These are phyloP conservation scores for Rosa chinensis DNA, from an alignment of 306 rosid genomes.

Conservation along the genomic window DNA sequence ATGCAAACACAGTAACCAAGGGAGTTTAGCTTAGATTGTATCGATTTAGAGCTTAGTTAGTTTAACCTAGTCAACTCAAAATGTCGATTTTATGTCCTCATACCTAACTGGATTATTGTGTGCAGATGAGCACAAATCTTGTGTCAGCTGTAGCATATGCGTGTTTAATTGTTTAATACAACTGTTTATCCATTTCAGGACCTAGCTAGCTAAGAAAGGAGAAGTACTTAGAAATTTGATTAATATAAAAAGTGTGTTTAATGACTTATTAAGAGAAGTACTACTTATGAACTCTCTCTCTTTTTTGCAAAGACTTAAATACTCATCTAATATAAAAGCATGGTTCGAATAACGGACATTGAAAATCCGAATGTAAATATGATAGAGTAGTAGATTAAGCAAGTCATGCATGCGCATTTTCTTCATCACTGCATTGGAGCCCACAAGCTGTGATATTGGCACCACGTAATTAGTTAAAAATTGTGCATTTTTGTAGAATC, in stretches of 20 bases:
- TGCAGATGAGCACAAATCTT: not conserved
- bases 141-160: not conserved
- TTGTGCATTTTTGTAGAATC: too few relatives aligned
- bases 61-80: conserved; percentile 8
- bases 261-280: not conserved
- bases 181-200: not conserved
- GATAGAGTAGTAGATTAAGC: too few relatives aligned
- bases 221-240: not conserved
- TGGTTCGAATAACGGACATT: too few relatives aligned
- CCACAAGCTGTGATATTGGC: too few relatives aligned
- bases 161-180: not conserved
- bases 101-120: not conserved
- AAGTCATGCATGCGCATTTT: too few relatives aligned
- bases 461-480: too few relatives aligned
- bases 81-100: conserved; percentile 56
- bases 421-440: too few relatives aligned
- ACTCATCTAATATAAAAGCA: too few relatives aligned
- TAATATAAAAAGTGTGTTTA: not conserved
- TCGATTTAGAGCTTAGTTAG: not conserved
- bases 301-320: too few relatives aligned
- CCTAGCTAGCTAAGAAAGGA: not conserved
- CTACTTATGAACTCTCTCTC: too few relatives aligned
- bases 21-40: conserved; percentile 6
- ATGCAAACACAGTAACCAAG: conserved; percentile 25
- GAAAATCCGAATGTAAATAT: too few relatives aligned